phyloP scores from a whole-genome alignment of 306 rosid species.

The Luffa aegyptiaca region DNA sequence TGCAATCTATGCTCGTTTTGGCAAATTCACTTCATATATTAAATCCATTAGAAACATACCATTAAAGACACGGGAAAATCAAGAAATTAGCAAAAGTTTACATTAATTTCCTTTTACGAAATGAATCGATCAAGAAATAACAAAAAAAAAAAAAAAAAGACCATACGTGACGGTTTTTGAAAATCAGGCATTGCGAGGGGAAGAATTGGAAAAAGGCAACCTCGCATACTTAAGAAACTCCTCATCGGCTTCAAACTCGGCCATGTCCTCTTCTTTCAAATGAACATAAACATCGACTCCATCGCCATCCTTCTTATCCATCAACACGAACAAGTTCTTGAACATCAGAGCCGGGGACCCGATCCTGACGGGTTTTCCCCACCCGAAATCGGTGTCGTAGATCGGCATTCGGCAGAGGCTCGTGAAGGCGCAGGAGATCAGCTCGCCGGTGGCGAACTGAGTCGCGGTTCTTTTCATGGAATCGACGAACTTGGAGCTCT shows the following conservation, averaged over 20 bases:
- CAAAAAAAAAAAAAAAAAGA: no score
- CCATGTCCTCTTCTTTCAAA: slow-evolving; percentile 40
- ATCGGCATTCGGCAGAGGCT: slow-evolving; percentile 42
- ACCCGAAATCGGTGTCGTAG: slow-evolving; percentile 47
- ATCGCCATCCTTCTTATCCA: slow-evolving; percentile 24
- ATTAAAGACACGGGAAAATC: no score
- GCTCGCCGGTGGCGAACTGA: slow-evolving; percentile 17
- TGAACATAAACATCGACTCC: slow-evolving; percentile 38
- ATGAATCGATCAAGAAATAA: no score
- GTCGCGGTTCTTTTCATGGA: slow-evolving; percentile 7
- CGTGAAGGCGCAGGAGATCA: slow-evolving; percentile 23
- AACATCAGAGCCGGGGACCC: slow-evolving; percentile 24
- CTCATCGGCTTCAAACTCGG: slow-evolving; percentile 1
- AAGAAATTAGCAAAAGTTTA: no score
- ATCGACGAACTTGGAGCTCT: slow-evolving; percentile 11
- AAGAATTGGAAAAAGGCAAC: background rate
- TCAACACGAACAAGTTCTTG: slow-evolving; percentile 30
- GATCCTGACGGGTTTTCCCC: slow-evolving; percentile 47
- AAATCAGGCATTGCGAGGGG: background rate
- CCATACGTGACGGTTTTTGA: no score
- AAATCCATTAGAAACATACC: no score
- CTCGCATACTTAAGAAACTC: background rate
- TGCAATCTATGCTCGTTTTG: no score
- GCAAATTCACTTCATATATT: no score
- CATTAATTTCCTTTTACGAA: no score